phyloP scores from a whole-genome alignment of 2,329 filamentous ascomycete genomes.

The Scolecobasidium constrictum region DNA sequence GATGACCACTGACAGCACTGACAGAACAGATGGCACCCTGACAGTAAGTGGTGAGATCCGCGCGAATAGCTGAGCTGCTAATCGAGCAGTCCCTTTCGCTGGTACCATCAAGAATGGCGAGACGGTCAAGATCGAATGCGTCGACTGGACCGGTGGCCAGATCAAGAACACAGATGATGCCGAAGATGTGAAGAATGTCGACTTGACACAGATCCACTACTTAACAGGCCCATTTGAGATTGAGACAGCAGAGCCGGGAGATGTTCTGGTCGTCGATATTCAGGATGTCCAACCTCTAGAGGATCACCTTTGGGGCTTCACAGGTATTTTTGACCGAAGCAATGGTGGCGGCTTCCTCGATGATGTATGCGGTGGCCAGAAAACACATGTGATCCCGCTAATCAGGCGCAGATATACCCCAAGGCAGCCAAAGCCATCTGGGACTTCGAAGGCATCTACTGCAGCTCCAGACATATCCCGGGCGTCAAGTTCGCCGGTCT shows the following conservation, averaged over 20 bases:
- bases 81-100: conserved; percentile 55
- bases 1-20: conserved; percentile 9
- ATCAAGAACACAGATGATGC: conserved; percentile 83
- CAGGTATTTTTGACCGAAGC: conserved; percentile 64
- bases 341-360: conserved; percentile 88
- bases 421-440: conserved; percentile 54
- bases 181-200: conserved; percentile 77
- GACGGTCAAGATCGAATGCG: conserved; percentile 86
- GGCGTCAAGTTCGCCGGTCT: conserved; percentile 79
- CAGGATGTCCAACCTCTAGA: conserved; percentile 86
- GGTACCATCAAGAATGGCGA: conserved; percentile 71
- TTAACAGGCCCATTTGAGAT: conserved; percentile 84
- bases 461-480: conserved; percentile 75
- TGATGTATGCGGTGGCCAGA: too few species aligned
- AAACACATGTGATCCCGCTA: conserved; percentile 22
- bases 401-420: conserved; percentile 6
- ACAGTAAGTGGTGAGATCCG: conserved; percentile 47
- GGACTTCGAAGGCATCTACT: conserved; percentile 71
- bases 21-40: conserved; percentile 88
- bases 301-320: conserved; percentile 83
- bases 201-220: conserved; percentile 77
- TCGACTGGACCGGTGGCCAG: conserved; percentile 67
- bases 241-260: conserved; percentile 72
- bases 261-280: conserved; percentile 78
- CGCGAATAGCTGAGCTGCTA: conserved; percentile 8